Evolutionary conservation across 129 eudicot species (phyloP).

Genomic region (Tagetes patula): DNA sequence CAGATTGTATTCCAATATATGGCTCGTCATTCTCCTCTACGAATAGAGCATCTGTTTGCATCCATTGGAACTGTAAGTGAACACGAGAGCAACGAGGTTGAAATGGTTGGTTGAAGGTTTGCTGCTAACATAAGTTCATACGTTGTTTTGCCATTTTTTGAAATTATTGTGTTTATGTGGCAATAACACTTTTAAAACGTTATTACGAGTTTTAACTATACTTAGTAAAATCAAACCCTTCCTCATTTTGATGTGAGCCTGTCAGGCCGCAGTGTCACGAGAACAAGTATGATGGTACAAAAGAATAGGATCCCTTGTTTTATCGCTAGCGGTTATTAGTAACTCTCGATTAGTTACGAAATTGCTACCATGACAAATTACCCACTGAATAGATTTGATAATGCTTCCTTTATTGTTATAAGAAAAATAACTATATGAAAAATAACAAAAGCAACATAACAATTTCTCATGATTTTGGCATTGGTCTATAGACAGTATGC

Average conservation of each 20-base stretch:
- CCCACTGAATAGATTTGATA: too few species aligned
- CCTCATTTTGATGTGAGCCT: too few species aligned
- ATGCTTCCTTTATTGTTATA: too few species aligned
- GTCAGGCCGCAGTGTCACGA: too few species aligned
- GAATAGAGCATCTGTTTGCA: conserved; percentile 66
- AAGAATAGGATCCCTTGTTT: not conserved
- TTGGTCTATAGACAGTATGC: not conserved
- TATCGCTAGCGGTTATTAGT: too few species aligned
- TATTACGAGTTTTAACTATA: not conserved
- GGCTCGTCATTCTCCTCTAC: conserved; percentile 82
- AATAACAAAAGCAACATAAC: not conserved
- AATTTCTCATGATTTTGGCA: conserved; percentile 17
- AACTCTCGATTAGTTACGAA: too few species aligned
- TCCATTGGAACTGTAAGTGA: conserved; percentile 48
- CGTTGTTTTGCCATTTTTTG: conserved; percentile 1
- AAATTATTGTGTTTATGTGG: not conserved
- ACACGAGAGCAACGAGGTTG: conserved; percentile 50
- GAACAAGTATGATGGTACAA: not conserved
- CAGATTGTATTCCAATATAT: conserved; percentile 85
- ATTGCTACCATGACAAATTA: too few species aligned
- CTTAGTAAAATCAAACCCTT: not conserved
- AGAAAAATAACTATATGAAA: too few species aligned
- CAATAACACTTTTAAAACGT: conserved; percentile 5
- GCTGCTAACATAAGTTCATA: conserved; percentile 10
- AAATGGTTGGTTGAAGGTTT: conserved; percentile 57